Base-by-base conservation (phyloP, 2,329 filamentous ascomycete species). In the Pseudogymnoascus sp. region DNA sequence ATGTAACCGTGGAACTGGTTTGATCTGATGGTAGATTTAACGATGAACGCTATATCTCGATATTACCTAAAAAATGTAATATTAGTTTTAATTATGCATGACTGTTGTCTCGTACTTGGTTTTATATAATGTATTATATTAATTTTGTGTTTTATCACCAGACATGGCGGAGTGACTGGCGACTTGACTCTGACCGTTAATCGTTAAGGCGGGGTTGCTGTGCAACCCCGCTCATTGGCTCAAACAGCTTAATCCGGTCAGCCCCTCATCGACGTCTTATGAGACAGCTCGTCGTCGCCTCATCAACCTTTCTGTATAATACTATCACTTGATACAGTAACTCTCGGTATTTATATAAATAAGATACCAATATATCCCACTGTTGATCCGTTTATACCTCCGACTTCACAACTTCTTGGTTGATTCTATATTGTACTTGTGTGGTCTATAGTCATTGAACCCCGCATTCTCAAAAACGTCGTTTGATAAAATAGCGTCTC, bases 201-300 rank as follows among this genome's bases (percentile, higher is more conserved):
- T 36, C 36, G 31, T 15, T 40, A 61, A 36, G n/a, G 59, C 31
- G 33, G 31, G 33, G 59, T 40, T 26, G 59, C 33, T 3, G 3
- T 4, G 28, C 38, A 42, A 61, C 33, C 19, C 28, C 17, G 26
- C 23, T 36, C 15, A 61, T 42, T 36, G 33, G 33, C 19, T 42
- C 59, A 36, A n/a, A 36, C 59, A 61, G 17, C 33, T 61, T 61
- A 28, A 26, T 42, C 59, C 59, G 33, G 59, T 38, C 38, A 36
- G 38, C 21, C 26, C 59, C 15, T 42, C 59, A 61, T 36, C 23
- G 21, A 61, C 19, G 33, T 21, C 33, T 23, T 17, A 19, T 61
- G 33, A 23, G 21, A 42, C 23, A 33, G 11, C 31, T 42, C 31
- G 13, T 23, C 31, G n/a, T 38, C 19, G 31, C 42, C 19, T 28